These are phyloP conservation scores for Tetrahymena elliotti DNA, from an alignment of 73 alveolate genomes.

Conservation along the genomic window DNA sequence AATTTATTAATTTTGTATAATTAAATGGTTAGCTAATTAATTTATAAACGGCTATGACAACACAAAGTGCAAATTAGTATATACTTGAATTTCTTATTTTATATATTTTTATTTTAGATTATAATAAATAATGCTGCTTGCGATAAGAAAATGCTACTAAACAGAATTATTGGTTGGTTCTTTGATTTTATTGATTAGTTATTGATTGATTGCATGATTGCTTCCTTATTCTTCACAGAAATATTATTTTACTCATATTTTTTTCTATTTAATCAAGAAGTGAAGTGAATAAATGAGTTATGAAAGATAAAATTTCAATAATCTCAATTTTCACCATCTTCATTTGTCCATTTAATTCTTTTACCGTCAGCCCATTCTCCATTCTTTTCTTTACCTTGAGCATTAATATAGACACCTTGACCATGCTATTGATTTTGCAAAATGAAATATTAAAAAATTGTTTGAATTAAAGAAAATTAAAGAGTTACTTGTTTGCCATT, in stretches of 20 bases:
- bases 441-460: background rate
- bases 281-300: background rate
- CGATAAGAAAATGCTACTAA: background rate
- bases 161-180: background rate
- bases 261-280: background rate
- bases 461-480: background rate
- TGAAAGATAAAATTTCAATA: background rate
- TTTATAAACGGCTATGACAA: background rate
- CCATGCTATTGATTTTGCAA: slow-evolving; percentile 64
- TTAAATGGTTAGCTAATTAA: background rate
- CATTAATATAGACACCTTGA: slow-evolving; percentile 49
- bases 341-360: slow-evolving; percentile 43
- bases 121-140: background rate
- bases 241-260: background rate
- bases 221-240: background rate
- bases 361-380: slow-evolving; percentile 71
- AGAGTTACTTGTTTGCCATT: background rate
- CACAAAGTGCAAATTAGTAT: background rate
- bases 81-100: background rate
- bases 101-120: background rate
- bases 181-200: too few relatives aligned
- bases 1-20: too few relatives aligned
- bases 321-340: slow-evolving; percentile 11
- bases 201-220: background rate
- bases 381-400: slow-evolving; percentile 34